Evolutionary conservation across 768 basidiomycete species (phyloP).

Genomic region (Heimioporus sp.): DNA sequence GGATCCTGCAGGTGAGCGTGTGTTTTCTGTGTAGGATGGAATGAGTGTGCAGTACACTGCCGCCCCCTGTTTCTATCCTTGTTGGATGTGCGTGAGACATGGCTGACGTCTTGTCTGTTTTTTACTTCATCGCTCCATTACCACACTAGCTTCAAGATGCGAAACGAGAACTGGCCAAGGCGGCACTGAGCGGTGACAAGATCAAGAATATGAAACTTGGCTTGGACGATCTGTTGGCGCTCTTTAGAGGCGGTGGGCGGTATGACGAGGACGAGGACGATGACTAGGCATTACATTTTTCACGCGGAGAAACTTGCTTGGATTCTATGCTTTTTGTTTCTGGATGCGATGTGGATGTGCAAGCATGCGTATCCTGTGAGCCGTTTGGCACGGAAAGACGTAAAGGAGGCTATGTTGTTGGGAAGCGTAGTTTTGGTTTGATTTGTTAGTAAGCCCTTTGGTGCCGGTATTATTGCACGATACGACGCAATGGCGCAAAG

Average conservation of each 20-base stretch:
- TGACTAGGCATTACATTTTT: not conserved
- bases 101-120: constrained; percentile 2
- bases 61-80: not conserved
- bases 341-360: not conserved
- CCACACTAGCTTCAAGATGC: constrained; percentile 74
- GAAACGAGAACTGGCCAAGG: constrained; percentile 81
- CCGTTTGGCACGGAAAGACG: no score
- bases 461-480: no score
- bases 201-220: constrained; percentile 82
- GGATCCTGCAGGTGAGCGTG: constrained; percentile 63
- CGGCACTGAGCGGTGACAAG: constrained; percentile 86
- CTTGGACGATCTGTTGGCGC: constrained; percentile 79
- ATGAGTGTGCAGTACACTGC: not conserved
- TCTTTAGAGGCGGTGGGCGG: constrained; percentile 61
- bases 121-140: not conserved
- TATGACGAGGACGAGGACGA: constrained; percentile 56
- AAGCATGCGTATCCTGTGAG: no score
- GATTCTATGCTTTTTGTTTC: not conserved
- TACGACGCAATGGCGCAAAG: no score
- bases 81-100: not conserved
- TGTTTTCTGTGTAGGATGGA: not conserved
- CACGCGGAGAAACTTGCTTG: no score
- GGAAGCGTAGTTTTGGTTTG: no score
- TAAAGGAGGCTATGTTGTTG: no score
- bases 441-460: no score